A percentile compares a stretch with the other conserved stretches of the same genome.
Evolutionary conservation across 352 stramenopile species (phyloP).

Genomic region (Globisporangium spinosum): DNA sequence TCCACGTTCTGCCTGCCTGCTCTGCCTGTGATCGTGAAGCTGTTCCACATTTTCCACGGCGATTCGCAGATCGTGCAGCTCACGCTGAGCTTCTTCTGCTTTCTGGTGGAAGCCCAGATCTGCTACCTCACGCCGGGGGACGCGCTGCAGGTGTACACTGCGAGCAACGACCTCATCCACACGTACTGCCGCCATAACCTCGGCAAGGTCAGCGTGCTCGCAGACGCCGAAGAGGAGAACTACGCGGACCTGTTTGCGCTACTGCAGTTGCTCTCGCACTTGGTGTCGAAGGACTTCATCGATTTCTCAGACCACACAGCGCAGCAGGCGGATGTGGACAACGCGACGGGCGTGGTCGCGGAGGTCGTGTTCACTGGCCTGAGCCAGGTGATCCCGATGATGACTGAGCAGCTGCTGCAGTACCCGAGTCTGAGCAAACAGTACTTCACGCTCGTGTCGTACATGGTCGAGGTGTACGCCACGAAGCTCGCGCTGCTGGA

Average conservation of each 20-base stretch:
- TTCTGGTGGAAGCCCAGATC: slow-evolving; percentile 78
- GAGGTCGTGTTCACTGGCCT: slow-evolving; percentile 89
- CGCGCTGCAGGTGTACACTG: slow-evolving; percentile 66
- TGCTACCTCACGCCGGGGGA: slow-evolving; percentile 67
- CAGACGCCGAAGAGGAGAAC: slow-evolving; percentile 71
- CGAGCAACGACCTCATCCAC: slow-evolving; percentile 67
- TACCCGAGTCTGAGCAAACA: slow-evolving; percentile 85
- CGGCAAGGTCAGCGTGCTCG: slow-evolving; percentile 58
- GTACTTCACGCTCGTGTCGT: slow-evolving; percentile 87
- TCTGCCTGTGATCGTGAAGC: slow-evolving; percentile 66
- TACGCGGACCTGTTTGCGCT: slow-evolving; percentile 72
- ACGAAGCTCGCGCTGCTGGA: slow-evolving; percentile 68
- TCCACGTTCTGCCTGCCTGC: slow-evolving; percentile 63
- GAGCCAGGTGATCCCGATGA: slow-evolving; percentile 84
- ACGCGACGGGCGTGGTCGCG: slow-evolving; percentile 62
- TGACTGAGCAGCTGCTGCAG: slow-evolving; percentile 85
- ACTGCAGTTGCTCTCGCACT: slow-evolving; percentile 73
- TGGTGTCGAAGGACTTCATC: slow-evolving; percentile 84
- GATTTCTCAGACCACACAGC: slow-evolving; percentile 78
- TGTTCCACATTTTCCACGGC: slow-evolving; percentile 74
- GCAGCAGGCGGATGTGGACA: slow-evolving; percentile 49
- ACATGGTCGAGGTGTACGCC: slow-evolving; percentile 85
- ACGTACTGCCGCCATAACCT: slow-evolving; percentile 69
- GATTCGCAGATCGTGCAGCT: slow-evolving; percentile 72
- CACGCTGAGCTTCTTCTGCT: slow-evolving; percentile 73